These are phyloP conservation scores for Rhodotorula taiwanensis DNA, from an alignment of 768 basidiomycete species.

Conservation along the genomic window DNA sequence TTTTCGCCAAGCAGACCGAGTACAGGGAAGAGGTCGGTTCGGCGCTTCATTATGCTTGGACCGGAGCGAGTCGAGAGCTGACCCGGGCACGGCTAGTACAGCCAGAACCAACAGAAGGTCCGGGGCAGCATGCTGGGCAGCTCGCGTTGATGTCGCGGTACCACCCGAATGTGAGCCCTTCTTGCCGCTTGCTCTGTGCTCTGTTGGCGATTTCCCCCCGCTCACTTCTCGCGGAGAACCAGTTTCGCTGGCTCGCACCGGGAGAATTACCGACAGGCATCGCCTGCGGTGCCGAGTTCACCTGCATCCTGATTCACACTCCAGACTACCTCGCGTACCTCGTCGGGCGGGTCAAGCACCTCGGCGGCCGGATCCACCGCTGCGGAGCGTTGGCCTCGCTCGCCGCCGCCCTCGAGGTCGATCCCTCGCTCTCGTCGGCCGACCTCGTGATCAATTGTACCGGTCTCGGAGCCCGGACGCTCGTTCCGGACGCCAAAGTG, in stretches of 20 bases:
- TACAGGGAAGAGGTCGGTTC: conserved; percentile 19
- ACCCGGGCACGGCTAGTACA: too few relatives aligned
- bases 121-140: conserved; percentile 4
- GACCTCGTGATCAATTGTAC: conserved; percentile 64
- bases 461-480: conserved; percentile 56
- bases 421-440: conserved; percentile 23
- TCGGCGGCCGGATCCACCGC: conserved; percentile 60
- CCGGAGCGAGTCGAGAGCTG: too few relatives aligned
- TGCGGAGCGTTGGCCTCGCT: conserved; percentile 42
- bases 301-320: conserved; percentile 62
- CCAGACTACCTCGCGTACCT: conserved; percentile 62
- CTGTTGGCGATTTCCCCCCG: too few relatives aligned
- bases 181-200: too few relatives aligned
- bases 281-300: conserved; percentile 56
- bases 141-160: conserved; percentile 16
- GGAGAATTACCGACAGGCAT: conserved; percentile 50
- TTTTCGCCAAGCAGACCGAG: conserved; percentile 12
- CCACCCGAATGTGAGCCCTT: conserved; percentile 12
- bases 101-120: not conserved
- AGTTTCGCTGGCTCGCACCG: conserved; percentile 48
- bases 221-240: too few relatives aligned
- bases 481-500: conserved; percentile 52
- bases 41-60: too few relatives aligned
- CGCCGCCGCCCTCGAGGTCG: not conserved
- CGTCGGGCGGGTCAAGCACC: conserved; percentile 53